Evolutionary conservation across 1,284 basidiomycete species (phyloP).

Genomic region (Microbotryum violaceum): DNA sequence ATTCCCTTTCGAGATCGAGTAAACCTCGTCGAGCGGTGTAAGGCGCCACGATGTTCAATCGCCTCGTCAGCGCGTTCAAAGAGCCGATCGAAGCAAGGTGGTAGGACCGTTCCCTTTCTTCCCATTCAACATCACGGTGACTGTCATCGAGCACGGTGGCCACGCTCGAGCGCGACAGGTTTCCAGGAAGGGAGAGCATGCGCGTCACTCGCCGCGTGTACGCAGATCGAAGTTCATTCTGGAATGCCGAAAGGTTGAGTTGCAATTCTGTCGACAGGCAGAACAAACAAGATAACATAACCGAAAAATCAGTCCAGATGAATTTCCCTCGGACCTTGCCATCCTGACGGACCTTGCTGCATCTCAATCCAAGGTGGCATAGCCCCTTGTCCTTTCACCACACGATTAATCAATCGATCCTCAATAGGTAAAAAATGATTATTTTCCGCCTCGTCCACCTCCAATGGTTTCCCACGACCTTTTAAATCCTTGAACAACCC

Average conservation of each 20-base stretch:
- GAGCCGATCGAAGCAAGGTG: slow-evolving; percentile 62
- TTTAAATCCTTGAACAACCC: slow-evolving; percentile 67
- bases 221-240: slow-evolving; percentile 51
- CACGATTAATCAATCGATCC: slow-evolving; percentile 14
- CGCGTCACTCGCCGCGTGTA: slow-evolving; percentile 63
- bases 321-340: too few species aligned
- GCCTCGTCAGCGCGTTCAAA: slow-evolving; percentile 63
- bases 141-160: too few species aligned
- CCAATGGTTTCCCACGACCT: slow-evolving; percentile 65
- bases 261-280: slow-evolving; percentile 54
- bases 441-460: slow-evolving; percentile 54
- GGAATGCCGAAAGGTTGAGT: slow-evolving; percentile 54
- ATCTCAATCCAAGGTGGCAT: slow-evolving; percentile 87
- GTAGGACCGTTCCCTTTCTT: slow-evolving; percentile 57
- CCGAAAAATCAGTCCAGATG: slow-evolving; percentile 26
- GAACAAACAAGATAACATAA: too few species aligned
- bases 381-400: slow-evolving; percentile 68
- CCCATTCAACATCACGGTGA: slow-evolving; percentile 66
- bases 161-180: slow-evolving; percentile 39
- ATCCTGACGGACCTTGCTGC: slow-evolving; percentile 53
- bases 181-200: slow-evolving; percentile 49
- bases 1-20: slow-evolving; percentile 52
- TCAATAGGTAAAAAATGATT: slow-evolving; percentile 55
- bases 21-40: slow-evolving; percentile 60
- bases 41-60: slow-evolving; percentile 72